phyloP scores from a whole-genome alignment of 106 monocot species.

The Apostasia shenzhenica region DNA sequence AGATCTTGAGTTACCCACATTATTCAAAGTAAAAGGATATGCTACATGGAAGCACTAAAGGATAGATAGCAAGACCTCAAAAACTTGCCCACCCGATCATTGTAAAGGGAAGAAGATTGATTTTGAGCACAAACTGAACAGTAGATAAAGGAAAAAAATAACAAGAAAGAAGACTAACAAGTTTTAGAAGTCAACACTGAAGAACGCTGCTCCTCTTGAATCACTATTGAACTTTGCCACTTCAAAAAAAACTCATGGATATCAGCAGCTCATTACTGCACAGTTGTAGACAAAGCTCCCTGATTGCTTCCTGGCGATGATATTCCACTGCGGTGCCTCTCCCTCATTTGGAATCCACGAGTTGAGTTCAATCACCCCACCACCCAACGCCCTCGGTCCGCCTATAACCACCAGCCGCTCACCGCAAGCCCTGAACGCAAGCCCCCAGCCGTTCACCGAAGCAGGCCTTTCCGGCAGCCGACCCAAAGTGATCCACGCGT shows the following conservation, averaged over 20 bases:
- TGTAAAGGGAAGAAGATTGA: too few species aligned
- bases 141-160: too few species aligned
- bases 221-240: too few species aligned
- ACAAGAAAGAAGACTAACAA: too few species aligned
- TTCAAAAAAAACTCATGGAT: slow-evolving; percentile 7
- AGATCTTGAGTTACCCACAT: too few species aligned
- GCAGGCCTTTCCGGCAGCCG: slow-evolving; percentile 60
- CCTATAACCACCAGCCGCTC: slow-evolving; percentile 67
- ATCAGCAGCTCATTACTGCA: slow-evolving; percentile 90
- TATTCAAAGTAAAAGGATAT: too few species aligned
- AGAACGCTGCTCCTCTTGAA: too few species aligned
- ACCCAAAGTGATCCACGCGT: slow-evolving; percentile 60
- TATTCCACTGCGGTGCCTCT: slow-evolving; percentile 52
- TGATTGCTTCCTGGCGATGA: slow-evolving; percentile 63
- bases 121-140: too few species aligned
- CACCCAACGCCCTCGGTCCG: slow-evolving; percentile 40
- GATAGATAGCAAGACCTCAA: too few species aligned
- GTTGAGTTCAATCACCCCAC: slow-evolving; percentile 78
- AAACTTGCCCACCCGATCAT: too few species aligned
- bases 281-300: slow-evolving; percentile 92
- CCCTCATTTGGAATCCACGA: slow-evolving; percentile 75
- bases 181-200: too few species aligned
- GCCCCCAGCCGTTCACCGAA: slow-evolving; percentile 77
- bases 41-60: too few species aligned
- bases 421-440: slow-evolving; percentile 71